Conservation (phyloP, 1,284 basidiomycete genomes). For the Cryptococcus depauperatus region DNA sequence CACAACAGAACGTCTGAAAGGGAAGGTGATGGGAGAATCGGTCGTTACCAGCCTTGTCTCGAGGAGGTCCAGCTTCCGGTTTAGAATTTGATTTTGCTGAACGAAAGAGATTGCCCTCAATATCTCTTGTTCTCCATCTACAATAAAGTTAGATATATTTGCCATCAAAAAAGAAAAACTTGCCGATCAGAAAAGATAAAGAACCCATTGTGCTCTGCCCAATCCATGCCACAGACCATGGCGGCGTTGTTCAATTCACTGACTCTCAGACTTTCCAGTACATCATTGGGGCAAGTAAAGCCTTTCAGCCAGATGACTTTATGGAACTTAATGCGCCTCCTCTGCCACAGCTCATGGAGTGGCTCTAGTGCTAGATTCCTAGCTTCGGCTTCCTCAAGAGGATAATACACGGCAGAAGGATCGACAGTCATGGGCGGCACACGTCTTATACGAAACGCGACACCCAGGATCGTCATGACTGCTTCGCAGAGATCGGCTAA, state of each 20-base stretch:
- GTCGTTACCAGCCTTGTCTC: conserved; percentile 66
- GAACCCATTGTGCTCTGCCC: conserved; percentile 91
- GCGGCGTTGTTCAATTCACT: conserved; percentile 80
- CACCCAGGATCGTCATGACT: conserved; percentile 77
- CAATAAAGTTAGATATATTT: not conserved
- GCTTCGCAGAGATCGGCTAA: conserved; percentile 86
- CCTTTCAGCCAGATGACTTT: conserved; percentile 93
- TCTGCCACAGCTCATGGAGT: conserved; percentile 67
- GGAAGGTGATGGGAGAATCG: conserved; percentile 84
- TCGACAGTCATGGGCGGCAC: conserved; percentile 83
- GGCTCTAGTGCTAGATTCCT: conserved; percentile 85
- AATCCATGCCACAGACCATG: conserved; percentile 97
- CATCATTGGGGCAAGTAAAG: conserved; percentile 93
- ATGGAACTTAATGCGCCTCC: conserved; percentile 69
- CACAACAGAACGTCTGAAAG: conserved; percentile 95
- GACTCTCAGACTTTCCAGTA: conserved; percentile 84
- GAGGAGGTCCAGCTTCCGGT: conserved; percentile 79
- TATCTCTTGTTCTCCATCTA: conserved; percentile 90
- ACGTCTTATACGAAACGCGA: conserved; percentile 79
- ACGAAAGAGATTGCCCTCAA: conserved; percentile 89
- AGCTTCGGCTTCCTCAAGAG: conserved; percentile 83
- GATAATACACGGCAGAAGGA: conserved; percentile 79
- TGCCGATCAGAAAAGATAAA: conserved; percentile 94
- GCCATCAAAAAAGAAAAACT: conserved; percentile 28
- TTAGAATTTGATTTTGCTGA: conserved; percentile 87